phyloP scores from a whole-genome alignment of 1,139 yeast species.

The Magnusiomyces tetraspermus region DNA sequence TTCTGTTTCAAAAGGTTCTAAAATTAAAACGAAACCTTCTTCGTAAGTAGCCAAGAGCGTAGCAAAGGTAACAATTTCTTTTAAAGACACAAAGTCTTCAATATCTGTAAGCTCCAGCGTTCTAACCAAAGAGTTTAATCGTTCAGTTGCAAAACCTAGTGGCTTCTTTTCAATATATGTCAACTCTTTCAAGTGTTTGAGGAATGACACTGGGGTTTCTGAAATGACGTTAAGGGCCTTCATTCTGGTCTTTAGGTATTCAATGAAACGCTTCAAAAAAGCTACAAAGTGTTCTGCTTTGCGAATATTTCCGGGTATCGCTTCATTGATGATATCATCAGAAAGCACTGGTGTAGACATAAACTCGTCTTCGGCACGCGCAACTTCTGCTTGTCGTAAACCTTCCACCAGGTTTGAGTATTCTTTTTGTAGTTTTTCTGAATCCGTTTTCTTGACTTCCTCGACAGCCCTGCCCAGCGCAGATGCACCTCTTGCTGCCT shows the following conservation, averaged over 20 bases:
- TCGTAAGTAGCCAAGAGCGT: slow-evolving; percentile 93
- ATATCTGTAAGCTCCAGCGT: slow-evolving; percentile 81
- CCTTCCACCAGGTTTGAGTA: slow-evolving; percentile 89
- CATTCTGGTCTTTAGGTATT: slow-evolving; percentile 93
- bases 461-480: slow-evolving; percentile 67
- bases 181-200: slow-evolving; percentile 84
- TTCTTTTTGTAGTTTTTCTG: slow-evolving; percentile 76
- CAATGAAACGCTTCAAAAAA: slow-evolving; percentile 82
- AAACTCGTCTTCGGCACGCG: slow-evolving; percentile 67
- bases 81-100: slow-evolving; percentile 85
- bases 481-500: slow-evolving; percentile 74
- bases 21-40: slow-evolving; percentile 77
- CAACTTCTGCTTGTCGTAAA: slow-evolving; percentile 64
- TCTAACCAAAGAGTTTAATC: slow-evolving; percentile 76
- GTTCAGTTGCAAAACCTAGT: slow-evolving; percentile 79
- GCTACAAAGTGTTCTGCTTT: slow-evolving; percentile 96
- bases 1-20: slow-evolving; percentile 95
- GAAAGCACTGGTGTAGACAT: slow-evolving; percentile 86
- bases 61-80: slow-evolving; percentile 95
- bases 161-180: slow-evolving; percentile 93
- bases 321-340: slow-evolving; percentile 76
- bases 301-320: slow-evolving; percentile 93
- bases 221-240: slow-evolving; percentile 93
- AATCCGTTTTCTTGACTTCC: slow-evolving; percentile 72
- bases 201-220: slow-evolving; percentile 87